Percentiles rank a stretch among this genome's conserved stretches.
These are phyloP conservation scores for Leccinum subatratum DNA, from an alignment of 1,284 basidiomycete species.

Conservation along the genomic window DNA sequence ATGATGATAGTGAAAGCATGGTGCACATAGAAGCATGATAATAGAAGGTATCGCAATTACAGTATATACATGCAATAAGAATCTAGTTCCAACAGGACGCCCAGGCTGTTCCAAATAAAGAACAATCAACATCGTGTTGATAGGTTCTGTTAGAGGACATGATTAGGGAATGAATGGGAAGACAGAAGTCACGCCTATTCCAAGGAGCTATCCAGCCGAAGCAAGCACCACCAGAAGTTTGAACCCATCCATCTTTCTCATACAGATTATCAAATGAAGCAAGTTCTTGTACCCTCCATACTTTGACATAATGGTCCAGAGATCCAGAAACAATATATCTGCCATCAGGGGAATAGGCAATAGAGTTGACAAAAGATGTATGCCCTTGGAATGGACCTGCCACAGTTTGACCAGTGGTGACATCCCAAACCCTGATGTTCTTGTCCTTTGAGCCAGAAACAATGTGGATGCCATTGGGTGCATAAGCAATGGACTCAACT, in stretches of 20 bases:
- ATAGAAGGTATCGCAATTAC: background rate
- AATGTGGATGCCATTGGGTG: background rate
- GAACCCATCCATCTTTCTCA: background rate
- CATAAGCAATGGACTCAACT: background rate
- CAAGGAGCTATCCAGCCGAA: conserved; percentile 1
- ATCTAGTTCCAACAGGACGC: background rate
- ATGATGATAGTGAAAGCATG: no score
- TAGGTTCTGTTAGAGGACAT: background rate
- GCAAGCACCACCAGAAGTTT: background rate
- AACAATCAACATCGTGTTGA: background rate
- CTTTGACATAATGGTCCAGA: conserved; percentile 1
- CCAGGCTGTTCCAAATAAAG: background rate
- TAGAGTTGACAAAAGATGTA: background rate
- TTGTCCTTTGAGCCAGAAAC: background rate
- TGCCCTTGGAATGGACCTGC: background rate
- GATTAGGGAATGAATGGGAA: background rate
- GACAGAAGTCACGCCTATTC: background rate
- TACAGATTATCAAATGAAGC: background rate
- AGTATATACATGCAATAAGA: background rate
- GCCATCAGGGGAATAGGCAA: background rate
- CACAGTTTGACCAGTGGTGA: background rate
- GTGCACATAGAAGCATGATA: no score
- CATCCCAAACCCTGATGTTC: background rate
- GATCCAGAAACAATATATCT: conserved; percentile 2
- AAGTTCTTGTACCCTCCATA: background rate